Evolutionary conservation across 345 rosid genomes (phyloP).

Genomic region (Eucalyptus albens): DNA sequence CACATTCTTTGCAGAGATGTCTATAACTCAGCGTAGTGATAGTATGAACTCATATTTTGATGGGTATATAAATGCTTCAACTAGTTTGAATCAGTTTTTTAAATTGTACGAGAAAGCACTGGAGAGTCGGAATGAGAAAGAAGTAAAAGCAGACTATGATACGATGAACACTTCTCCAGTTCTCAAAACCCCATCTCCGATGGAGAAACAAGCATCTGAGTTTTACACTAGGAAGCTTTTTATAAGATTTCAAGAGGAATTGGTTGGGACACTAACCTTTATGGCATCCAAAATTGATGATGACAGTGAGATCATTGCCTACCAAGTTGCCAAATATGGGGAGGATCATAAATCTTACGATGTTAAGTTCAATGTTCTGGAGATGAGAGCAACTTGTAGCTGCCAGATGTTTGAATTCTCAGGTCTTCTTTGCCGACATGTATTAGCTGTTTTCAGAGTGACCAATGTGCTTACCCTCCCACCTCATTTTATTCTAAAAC

Average conservation of each 20-base stretch:
- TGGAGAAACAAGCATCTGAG: conserved; percentile 45
- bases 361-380: conserved; percentile 29
- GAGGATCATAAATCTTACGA: conserved; percentile 34
- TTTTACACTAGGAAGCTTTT: conserved; percentile 36
- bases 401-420: conserved; percentile 58
- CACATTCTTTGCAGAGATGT: conserved; percentile 46
- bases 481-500: conserved; percentile 26
- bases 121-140: conserved; percentile 32
- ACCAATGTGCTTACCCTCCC: conserved; percentile 46
- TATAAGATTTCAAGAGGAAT: conserved; percentile 41
- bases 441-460: conserved; percentile 38
- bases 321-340: conserved; percentile 34
- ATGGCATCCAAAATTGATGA: conserved; percentile 34
- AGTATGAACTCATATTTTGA: conserved; percentile 42
- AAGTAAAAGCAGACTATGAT: conserved; percentile 43
- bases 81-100: conserved; percentile 23
- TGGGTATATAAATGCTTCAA: conserved; percentile 37
- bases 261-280: conserved; percentile 35
- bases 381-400: conserved; percentile 41
- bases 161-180: conserved; percentile 26
- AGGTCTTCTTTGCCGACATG: conserved; percentile 41
- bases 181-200: conserved; percentile 46
- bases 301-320: conserved; percentile 19
- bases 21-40: conserved; percentile 30
- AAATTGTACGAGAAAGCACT: conserved; percentile 39